These are phyloP conservation scores for Chalciporus piperatus DNA, from an alignment of 768 basidiomycete species.

Conservation along the genomic window DNA sequence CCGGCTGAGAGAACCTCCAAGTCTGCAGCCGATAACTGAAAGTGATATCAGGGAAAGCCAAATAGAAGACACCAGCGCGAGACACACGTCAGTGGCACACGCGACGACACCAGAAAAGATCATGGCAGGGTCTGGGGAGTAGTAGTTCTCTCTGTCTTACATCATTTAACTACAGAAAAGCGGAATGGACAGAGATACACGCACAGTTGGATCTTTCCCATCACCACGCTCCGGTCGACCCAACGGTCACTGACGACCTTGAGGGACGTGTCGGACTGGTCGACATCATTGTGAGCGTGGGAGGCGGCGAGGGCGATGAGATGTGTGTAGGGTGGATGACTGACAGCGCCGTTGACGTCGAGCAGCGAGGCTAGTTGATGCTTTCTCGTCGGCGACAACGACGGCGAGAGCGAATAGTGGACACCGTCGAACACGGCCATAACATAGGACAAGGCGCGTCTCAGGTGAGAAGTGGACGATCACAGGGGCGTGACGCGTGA, in stretches of 20 bases:
- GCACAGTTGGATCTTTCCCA: conserved; percentile 57
- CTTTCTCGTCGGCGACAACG: conserved; percentile 40
- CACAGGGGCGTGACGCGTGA: no score
- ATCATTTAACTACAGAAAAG: background rate
- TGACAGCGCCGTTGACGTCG: conserved; percentile 51
- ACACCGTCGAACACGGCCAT: conserved; percentile 42
- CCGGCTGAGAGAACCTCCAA: conserved; percentile 71
- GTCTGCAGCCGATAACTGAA: conserved; percentile 60
- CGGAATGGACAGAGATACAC: conserved; percentile 25
- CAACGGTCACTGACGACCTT: conserved; percentile 49
- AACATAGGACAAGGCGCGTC: background rate
- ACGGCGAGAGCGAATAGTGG: conserved; percentile 48
- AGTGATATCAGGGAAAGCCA: background rate
- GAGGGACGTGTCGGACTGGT: conserved; percentile 38
- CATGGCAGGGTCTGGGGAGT: conserved; percentile 73
- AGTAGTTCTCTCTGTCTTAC: conserved; percentile 48
- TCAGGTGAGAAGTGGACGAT: background rate
- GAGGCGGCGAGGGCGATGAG: conserved; percentile 51
- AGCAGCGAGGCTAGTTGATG: conserved; percentile 48
- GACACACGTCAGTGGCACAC: conserved; percentile 61
- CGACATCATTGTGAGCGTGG: conserved; percentile 36
- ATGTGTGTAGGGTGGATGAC: conserved; percentile 49
- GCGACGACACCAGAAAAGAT: conserved; percentile 84
- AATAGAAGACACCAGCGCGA: no score
- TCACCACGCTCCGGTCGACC: conserved; percentile 64